Evolutionary conservation across 768 basidiomycete genomes (phyloP), one percentile per base, ranked within the genome.

Genomic region (Boletus tylopilopsis): DNA sequence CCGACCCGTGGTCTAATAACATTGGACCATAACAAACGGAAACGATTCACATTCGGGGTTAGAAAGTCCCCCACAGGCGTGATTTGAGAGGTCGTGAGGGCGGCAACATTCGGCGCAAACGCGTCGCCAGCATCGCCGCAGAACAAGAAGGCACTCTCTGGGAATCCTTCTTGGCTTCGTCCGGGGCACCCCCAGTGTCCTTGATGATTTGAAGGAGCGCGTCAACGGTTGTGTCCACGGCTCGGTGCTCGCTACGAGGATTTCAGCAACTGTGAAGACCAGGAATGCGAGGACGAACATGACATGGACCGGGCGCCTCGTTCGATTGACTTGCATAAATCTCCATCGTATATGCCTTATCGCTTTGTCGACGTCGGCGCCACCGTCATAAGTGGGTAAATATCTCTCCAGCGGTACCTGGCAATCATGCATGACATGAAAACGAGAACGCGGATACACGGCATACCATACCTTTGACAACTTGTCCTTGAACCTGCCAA

Each of bases 341-440:
- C 29, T 35, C 23, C 4, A 37, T 42, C 2, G 27, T 30, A 49
- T 51, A 27, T 38, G 43, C 13, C 15, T 16, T 2, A 38, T 24
- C n/a, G 41, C 51, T 12, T 42, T 2, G 12, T 27, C 4, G 19
- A 39, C 3, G n/a, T 52, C n/a, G 35, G 48, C 3, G 27, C 36
- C 46, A 25, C 49, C 42, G 3, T 15, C 5, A 25, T 51, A 51
- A 4, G 33, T 19, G 1, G 41, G 35, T 22, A 43, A 43, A 52
- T 39, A 18, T 25, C 5, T 50, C 22, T 35, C 16, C 24, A 50
- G 13, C 3, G 48, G 51, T 30, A 50, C 24, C 51, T 43, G n/a
- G n/a, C n/a, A n/a, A 15, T 18, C 19, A 42, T 11, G 16, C 15
- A 24, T 33, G 7, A 50, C 30, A 7, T 11, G 5, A 33, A 25